Evolutionary conservation across 106 monocot species (phyloP).

Genomic region (Vanilla planifolia): DNA sequence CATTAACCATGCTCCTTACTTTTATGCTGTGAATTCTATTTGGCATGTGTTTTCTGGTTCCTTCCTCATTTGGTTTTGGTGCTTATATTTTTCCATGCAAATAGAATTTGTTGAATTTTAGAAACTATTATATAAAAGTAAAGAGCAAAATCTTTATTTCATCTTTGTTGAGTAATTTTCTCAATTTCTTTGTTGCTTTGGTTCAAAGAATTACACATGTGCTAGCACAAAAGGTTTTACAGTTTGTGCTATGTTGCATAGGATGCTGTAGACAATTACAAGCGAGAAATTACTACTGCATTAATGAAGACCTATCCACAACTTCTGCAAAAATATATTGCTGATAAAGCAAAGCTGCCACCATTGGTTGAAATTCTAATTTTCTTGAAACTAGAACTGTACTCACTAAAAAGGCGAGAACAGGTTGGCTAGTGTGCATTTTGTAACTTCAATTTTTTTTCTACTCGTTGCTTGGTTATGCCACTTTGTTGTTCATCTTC

Average conservation of each 20-base stretch:
- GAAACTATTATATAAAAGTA: no score
- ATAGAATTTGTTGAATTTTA: no score
- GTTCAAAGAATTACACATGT: no score
- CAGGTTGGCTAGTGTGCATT: slow-evolving; percentile 41
- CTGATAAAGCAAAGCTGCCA: slow-evolving; percentile 89
- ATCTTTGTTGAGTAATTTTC: no score
- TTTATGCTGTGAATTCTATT: no score
- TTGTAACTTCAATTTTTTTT: neutral
- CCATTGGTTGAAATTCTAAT: slow-evolving; percentile 69
- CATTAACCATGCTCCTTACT: no score
- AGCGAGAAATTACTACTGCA: slow-evolving; percentile 66
- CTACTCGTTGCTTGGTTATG: neutral
- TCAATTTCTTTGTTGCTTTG: no score
- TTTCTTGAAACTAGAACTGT: slow-evolving; percentile 86
- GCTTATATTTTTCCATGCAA: no score
- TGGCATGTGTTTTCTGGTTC: no score
- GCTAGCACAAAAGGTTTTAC: no score
- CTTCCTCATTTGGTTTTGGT: no score
- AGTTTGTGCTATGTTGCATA: slow-evolving; percentile 20
- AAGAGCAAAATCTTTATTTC: no score
- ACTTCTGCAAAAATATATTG: slow-evolving; percentile 69
- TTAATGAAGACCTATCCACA: slow-evolving; percentile 83
- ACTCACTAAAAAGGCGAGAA: slow-evolving; percentile 87
- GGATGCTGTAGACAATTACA: slow-evolving; percentile 78
- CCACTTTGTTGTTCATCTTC: neutral